phyloP scores from a whole-genome alignment of 2,329 filamentous ascomycete genomes.

The Pyricularia sp. region DNA sequence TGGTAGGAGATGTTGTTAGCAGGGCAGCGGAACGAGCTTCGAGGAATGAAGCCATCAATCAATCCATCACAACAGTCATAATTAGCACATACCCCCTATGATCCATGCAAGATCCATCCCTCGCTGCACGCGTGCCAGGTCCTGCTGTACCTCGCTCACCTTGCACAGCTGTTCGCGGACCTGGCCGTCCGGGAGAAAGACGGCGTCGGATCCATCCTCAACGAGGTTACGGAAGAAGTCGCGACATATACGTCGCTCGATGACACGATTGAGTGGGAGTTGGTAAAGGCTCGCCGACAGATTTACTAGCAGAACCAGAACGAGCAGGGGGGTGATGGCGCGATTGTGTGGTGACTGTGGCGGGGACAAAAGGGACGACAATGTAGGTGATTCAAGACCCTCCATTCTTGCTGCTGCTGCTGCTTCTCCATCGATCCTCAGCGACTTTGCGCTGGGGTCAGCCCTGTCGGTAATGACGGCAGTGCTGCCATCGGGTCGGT shows the following conservation, averaged over 20 bases:
- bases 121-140: slow-evolving; percentile 39
- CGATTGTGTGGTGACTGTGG: not conserved
- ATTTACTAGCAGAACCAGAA: slow-evolving; percentile 30
- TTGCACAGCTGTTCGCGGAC: slow-evolving; percentile 42
- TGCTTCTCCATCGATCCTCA: not conserved
- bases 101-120: slow-evolving; percentile 35
- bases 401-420: not conserved
- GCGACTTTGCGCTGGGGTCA: not conserved
- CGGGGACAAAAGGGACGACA: not conserved
- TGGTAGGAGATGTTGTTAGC: not conserved
- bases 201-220: slow-evolving; percentile 21
- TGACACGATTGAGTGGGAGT: slow-evolving; percentile 30
- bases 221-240: slow-evolving; percentile 27
- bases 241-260: slow-evolving; percentile 34
- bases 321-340: slow-evolving; percentile 19
- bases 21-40: not conserved
- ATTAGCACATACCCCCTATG: slow-evolving; percentile 24
- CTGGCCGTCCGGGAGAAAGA: slow-evolving; percentile 20
- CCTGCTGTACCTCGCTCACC: slow-evolving; percentile 33
- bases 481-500: not conserved
- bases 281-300: slow-evolving; percentile 34
- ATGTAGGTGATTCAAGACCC: not conserved
- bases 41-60: not conserved
- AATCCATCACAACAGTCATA: too few relatives aligned
- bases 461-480: not conserved